These are phyloP conservation scores for Coemansia sp. DNA, from an alignment of 192 early-diverging fungal genomes.

Conservation along the genomic window DNA sequence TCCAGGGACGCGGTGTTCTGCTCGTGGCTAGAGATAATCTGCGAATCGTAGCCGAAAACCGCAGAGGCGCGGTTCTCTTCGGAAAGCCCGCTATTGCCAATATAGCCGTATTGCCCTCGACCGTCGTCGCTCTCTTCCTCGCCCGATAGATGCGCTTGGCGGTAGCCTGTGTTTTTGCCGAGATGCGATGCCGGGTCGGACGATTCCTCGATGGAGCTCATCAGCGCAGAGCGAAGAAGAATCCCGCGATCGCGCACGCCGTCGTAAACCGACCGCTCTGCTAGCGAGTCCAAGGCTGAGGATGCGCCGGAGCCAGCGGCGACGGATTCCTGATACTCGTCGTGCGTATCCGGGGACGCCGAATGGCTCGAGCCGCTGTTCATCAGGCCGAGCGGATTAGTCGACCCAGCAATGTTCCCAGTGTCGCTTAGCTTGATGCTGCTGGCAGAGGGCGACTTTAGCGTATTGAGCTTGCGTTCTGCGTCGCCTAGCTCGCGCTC, in stretches of 20 bases:
- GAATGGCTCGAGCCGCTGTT: background rate
- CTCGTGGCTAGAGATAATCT: background rate
- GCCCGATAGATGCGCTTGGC: background rate
- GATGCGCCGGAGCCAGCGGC: background rate
- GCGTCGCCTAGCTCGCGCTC: constrained; percentile 49
- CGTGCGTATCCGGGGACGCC: background rate
- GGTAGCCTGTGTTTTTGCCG: background rate
- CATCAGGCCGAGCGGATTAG: background rate
- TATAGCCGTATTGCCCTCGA: too few relatives aligned
- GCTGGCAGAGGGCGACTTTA: constrained; percentile 9
- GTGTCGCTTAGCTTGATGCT: background rate
- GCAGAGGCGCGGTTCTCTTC: background rate
- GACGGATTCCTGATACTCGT: background rate
- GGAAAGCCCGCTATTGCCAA: background rate
- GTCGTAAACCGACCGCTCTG: constrained; percentile 30
- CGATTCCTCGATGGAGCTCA: constrained; percentile 12
- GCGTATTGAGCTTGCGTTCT: constrained; percentile 29
- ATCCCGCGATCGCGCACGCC: constrained; percentile 49
- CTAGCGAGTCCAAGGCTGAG: background rate
- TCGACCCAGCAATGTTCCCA: background rate
- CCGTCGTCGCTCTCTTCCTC: background rate
- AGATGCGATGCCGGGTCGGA: background rate
- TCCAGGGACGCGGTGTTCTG: constrained; percentile 18
- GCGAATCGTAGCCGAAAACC: background rate
- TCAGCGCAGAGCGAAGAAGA: constrained; percentile 41